A percentile compares a stretch with the other conserved stretches of the same genome.
phyloP scores from a whole-genome alignment of 2,329 filamentous ascomycete species.

The Claviceps fusiformis region DNA sequence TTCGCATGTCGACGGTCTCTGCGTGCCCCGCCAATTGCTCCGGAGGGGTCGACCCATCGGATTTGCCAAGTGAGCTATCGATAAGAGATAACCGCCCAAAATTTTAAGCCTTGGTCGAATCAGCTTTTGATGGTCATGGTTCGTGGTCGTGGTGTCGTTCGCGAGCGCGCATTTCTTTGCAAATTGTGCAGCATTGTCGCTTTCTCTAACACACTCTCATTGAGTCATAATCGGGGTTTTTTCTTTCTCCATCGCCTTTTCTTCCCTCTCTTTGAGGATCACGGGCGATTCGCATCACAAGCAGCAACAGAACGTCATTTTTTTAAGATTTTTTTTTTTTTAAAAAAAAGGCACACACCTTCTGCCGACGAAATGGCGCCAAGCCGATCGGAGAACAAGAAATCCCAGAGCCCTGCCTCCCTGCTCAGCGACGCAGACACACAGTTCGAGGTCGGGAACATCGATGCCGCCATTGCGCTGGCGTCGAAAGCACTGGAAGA shows the following conservation, averaged over 20 bases:
- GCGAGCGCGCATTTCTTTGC: too few relatives aligned
- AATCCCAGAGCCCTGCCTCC: slow-evolving; percentile 15
- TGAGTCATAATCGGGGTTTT: too few relatives aligned
- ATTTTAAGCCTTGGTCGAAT: background rate
- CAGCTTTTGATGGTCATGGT: background rate
- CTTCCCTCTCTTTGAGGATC: too few relatives aligned
- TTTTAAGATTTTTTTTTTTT: too few relatives aligned
- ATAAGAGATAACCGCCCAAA: slow-evolving; percentile 4
- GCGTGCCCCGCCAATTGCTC: background rate
- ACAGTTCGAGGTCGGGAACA: slow-evolving; percentile 27
- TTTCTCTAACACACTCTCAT: too few relatives aligned
- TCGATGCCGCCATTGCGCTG: slow-evolving; percentile 25
- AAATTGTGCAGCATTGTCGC: too few relatives aligned
- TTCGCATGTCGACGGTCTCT: background rate
- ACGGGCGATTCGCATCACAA: background rate
- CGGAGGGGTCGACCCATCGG: background rate
- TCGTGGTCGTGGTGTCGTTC: too few relatives aligned
- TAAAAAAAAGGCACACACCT: background rate
- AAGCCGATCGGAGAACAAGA: slow-evolving; percentile 24
- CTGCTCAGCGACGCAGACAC: slow-evolving; percentile 27
- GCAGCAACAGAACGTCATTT: too few relatives aligned
- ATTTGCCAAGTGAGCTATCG: slow-evolving; percentile 1
- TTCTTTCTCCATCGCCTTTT: too few relatives aligned
- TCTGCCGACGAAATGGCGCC: slow-evolving; percentile 24
- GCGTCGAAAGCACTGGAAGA: slow-evolving; percentile 30